Base-by-base conservation (phyloP, 2,329 filamentous ascomycete genomes). In the Aspergillus floridensis region DNA sequence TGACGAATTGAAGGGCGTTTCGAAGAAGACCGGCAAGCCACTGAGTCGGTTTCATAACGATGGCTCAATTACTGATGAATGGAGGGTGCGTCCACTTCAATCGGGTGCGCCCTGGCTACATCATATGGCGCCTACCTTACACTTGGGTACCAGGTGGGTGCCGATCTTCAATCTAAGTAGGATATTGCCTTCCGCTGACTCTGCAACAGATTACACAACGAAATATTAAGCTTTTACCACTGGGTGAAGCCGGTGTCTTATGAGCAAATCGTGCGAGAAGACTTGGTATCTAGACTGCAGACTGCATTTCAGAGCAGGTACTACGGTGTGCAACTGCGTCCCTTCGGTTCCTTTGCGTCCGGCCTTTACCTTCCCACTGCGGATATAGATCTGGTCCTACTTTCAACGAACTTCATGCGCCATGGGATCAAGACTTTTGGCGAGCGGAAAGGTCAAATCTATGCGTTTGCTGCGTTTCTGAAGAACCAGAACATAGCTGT, bases 271-370 rank as follows among this genome's bases (percentile, higher is more conserved):
- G 86, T 96, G 57, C 90, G 95, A 10, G 76, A 82, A 21, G 84
- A 90, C 50, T 79, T 99, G 14, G 82, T 98, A 35, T 77, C 85
- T 3, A 87, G 91, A 19, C 80, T 98, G 2, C 81, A 86, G 53
- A 70, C 72, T 19, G 81, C 82, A 2, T 82, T 96, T 68, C 81
- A 80, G 59, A 79, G 74, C 14, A 79, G 80, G 52, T 88, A 86
- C 67, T 76, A 79, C 12, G 84, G 86, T 50, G 86, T 87, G 11
- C 81, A 88, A 52, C 80, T 97, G 7, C 80, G 84, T 35, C 82
- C 88, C 10, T 99, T 99, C 72, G 95, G 95, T n/a, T 98, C 95
- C 0, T 99, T 93, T 75, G 93, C 92, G 66, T 92, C 92, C 3
- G 92, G 90, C 0, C 80, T 92, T 7, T 91, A 90, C 70, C 79